These are phyloP conservation scores for Penicillium brevicompactum DNA, from an alignment of 2,329 filamentous ascomycete species.

Conservation along the genomic window DNA sequence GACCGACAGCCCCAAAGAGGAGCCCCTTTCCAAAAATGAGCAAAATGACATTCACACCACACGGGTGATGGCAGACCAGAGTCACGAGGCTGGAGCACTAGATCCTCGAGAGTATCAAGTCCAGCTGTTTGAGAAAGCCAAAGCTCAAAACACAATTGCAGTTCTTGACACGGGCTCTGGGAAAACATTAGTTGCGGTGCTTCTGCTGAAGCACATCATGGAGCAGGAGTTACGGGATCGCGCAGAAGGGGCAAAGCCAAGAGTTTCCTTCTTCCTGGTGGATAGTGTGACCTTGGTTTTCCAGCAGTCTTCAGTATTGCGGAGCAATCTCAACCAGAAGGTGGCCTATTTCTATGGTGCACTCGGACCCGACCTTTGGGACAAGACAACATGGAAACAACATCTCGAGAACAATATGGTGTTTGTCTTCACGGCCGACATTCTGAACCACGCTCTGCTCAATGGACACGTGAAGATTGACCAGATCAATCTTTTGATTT, in stretches of 20 bases:
- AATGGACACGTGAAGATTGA: slow-evolving; percentile 78
- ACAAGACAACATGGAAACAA: slow-evolving; percentile 60
- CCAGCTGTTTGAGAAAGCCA: slow-evolving; percentile 87
- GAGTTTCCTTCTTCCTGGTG: slow-evolving; percentile 84
- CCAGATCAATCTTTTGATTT: slow-evolving; percentile 85
- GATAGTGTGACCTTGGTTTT: slow-evolving; percentile 88
- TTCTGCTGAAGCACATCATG: slow-evolving; percentile 76
- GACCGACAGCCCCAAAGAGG: slow-evolving; percentile 35
- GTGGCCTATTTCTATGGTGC: slow-evolving; percentile 75
- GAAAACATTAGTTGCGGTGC: slow-evolving; percentile 92
- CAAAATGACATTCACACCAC: slow-evolving; percentile 37
- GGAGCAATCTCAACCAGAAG: slow-evolving; percentile 75
- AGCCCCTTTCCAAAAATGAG: background rate
- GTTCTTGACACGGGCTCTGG: slow-evolving; percentile 90
- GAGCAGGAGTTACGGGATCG: slow-evolving; percentile 76
- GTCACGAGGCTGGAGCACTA: slow-evolving; percentile 63
- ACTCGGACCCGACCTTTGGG: slow-evolving; percentile 64
- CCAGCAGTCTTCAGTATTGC: slow-evolving; percentile 82
- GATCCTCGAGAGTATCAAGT: slow-evolving; percentile 87
- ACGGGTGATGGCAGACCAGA: slow-evolving; percentile 56
- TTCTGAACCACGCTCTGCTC: slow-evolving; percentile 75
- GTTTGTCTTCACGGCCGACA: slow-evolving; percentile 88
- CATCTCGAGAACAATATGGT: slow-evolving; percentile 70
- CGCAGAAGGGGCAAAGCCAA: slow-evolving; percentile 58
- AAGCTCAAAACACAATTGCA: slow-evolving; percentile 82